Conservation (phyloP, 148 eudicot genomes). For the Fagopyrum tataricum region DNA sequence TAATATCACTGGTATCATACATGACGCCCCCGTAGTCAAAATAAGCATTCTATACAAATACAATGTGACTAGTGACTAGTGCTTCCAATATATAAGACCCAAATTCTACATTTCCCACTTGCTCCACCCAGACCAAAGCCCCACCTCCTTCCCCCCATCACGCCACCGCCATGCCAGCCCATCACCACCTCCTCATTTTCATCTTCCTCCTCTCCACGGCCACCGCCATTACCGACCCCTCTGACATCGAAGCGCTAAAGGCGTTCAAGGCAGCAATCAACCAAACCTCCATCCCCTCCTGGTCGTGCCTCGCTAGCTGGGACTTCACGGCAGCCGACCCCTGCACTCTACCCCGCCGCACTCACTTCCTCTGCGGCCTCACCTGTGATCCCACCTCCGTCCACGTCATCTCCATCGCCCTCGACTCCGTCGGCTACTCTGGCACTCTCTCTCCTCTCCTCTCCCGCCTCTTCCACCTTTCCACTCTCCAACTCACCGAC, state of each 20-base stretch:
- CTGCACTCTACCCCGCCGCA: constrained; percentile 43
- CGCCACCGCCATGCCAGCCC: constrained; percentile 4
- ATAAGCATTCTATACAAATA: too few relatives aligned
- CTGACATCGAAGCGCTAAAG: constrained; percentile 56
- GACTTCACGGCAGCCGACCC: constrained; percentile 59
- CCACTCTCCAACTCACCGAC: constrained; percentile 47
- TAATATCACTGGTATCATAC: too few relatives aligned
- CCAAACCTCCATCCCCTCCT: constrained; percentile 44
- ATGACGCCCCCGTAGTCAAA: too few relatives aligned
- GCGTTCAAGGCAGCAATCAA: constrained; percentile 52
- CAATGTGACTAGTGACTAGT: too few relatives aligned
- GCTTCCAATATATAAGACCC: not conserved
- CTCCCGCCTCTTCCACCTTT: constrained; percentile 53
- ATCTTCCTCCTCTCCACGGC: constrained; percentile 6
- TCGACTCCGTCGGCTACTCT: constrained; percentile 61
- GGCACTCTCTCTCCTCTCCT: constrained; percentile 67
- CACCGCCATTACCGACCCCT: constrained; percentile 30
- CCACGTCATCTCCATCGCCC: constrained; percentile 62
- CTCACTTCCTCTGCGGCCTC: constrained; percentile 67
- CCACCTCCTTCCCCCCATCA: not conserved
- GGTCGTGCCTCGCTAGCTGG: constrained; percentile 66
- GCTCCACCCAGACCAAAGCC: not conserved
- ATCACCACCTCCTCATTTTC: constrained; percentile 19
- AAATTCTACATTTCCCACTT: not conserved
- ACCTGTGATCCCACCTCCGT: constrained; percentile 27